Percentiles rank a stretch among this genome's conserved stretches.
These are phyloP conservation scores for Barbatosphaeria neglecta DNA, from an alignment of 495 filamentous ascomycete species.

Conservation along the genomic window DNA sequence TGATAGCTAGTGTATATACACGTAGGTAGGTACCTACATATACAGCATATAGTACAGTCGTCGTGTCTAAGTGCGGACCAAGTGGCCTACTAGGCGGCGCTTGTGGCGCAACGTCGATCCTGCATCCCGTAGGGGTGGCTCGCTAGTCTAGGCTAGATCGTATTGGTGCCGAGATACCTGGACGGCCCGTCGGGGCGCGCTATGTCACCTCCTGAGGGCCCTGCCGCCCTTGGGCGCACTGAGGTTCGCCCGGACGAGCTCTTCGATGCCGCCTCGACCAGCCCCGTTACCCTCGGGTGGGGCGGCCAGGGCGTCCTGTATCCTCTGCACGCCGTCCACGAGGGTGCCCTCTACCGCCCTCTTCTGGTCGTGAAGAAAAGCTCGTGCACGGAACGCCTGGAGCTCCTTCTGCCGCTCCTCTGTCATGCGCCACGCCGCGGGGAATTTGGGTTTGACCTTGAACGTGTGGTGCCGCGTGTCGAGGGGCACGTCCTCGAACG, in stretches of 20 bases:
- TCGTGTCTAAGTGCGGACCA: no score
- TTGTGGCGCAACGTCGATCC: no score
- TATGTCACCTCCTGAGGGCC: background rate
- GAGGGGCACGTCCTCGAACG: constrained; percentile 79
- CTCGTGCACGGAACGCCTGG: constrained; percentile 41
- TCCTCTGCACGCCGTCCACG: constrained; percentile 42
- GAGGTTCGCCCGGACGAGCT: background rate
- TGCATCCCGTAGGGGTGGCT: no score
- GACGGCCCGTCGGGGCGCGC: no score
- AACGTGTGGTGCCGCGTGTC: constrained; percentile 78
- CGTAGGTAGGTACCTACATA: no score
- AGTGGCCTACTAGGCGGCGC: no score
- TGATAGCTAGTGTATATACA: no score
- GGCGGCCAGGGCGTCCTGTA: constrained; percentile 27
- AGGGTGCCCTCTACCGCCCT: constrained; percentile 34
- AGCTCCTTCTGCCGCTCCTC: constrained; percentile 54
- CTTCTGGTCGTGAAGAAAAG: constrained; percentile 32
- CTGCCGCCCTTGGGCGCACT: background rate
- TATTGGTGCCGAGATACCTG: no score
- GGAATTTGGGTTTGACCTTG: constrained; percentile 61
- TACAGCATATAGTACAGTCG: no score
- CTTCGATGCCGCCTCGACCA: background rate
- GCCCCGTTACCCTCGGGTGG: background rate
- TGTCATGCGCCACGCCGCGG: constrained; percentile 69
- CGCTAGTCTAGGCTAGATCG: no score